Percentiles rank a stretch among this genome's conserved stretches.
These are phyloP conservation scores for Logfia minima DNA, from an alignment of 129 eudicot genomes.

Conservation along the genomic window DNA sequence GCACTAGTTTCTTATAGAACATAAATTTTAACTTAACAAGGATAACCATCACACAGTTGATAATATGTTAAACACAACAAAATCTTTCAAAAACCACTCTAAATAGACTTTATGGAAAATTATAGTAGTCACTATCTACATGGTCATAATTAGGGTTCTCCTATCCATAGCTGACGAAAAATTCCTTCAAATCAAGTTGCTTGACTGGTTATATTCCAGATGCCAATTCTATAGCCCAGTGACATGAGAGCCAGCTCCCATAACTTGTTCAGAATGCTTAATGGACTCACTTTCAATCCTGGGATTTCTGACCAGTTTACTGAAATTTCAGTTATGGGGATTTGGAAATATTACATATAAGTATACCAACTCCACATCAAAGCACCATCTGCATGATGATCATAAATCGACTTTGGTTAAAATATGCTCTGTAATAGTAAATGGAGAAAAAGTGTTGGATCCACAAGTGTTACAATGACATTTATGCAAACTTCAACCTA, in stretches of 20 bases:
- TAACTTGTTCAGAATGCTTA: conserved; percentile 79
- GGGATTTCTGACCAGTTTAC: conserved; percentile 90
- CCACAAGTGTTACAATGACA: not conserved
- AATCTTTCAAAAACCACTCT: not conserved
- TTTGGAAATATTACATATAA: conserved; percentile 61
- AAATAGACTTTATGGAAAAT: not conserved
- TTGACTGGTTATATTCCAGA: conserved; percentile 54
- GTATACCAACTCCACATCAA: conserved; percentile 77
- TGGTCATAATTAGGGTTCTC: conserved; percentile 1
- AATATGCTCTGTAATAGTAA: not conserved
- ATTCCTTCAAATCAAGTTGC: conserved; percentile 7
- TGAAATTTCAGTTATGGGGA: conserved; percentile 66
- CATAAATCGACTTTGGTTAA: not conserved
- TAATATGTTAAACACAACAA: conserved; percentile 2
- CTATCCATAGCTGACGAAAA: not conserved
- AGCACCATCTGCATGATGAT: conserved; percentile 83
- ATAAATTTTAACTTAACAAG: not conserved
- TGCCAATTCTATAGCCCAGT: conserved; percentile 66
- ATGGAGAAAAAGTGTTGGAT: not conserved
- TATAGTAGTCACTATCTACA: not conserved
- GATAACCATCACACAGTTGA: not conserved
- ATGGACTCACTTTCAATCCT: conserved; percentile 67
- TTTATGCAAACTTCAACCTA: not conserved
- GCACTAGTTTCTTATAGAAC: not conserved
- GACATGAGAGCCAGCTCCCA: conserved; percentile 89